These are phyloP conservation scores for Lachancea sp. DNA, from an alignment of 805 yeast genomes.

Conservation along the genomic window DNA sequence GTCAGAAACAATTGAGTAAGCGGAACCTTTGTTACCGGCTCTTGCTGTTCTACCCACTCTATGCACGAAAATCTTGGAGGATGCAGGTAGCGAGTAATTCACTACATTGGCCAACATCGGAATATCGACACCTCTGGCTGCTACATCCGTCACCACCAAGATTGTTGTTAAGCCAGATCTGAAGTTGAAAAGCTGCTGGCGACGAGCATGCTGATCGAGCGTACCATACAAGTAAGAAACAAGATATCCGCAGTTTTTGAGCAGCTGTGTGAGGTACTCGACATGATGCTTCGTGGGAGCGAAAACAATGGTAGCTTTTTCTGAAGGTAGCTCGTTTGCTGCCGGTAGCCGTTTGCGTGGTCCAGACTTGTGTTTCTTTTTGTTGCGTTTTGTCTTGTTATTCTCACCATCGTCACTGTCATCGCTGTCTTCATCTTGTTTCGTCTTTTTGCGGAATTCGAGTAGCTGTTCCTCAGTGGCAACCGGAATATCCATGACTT, in stretches of 20 bases:
- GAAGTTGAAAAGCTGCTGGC: constrained; percentile 78
- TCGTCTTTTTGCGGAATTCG: constrained; percentile 36
- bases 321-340: constrained; percentile 80
- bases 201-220: constrained; percentile 90
- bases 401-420: constrained; percentile 49
- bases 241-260: constrained; percentile 76
- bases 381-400: constrained; percentile 32
- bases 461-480: constrained; percentile 62
- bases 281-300: constrained; percentile 98
- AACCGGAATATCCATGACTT: constrained; percentile 74
- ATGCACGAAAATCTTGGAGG: constrained; percentile 77
- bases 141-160: constrained; percentile 96
- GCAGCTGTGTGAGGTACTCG: constrained; percentile 70
- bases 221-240: constrained; percentile 90
- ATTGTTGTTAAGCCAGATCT: constrained; percentile 76
- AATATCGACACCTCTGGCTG: constrained; percentile 95
- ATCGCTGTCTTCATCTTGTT: constrained; percentile 40
- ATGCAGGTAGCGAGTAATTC: constrained; percentile 76
- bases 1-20: constrained; percentile 81
- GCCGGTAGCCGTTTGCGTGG: constrained; percentile 59
- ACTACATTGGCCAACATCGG: constrained; percentile 73
- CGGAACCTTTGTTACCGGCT: constrained; percentile 98
- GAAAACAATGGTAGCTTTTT: constrained; percentile 81
- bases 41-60: constrained; percentile 97
- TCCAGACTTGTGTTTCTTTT: constrained; percentile 35